Evolutionary conservation across 805 yeast genomes (phyloP), one percentile per base, ranked within the genome.

Genomic region (Naumovozyma dairenensis): DNA sequence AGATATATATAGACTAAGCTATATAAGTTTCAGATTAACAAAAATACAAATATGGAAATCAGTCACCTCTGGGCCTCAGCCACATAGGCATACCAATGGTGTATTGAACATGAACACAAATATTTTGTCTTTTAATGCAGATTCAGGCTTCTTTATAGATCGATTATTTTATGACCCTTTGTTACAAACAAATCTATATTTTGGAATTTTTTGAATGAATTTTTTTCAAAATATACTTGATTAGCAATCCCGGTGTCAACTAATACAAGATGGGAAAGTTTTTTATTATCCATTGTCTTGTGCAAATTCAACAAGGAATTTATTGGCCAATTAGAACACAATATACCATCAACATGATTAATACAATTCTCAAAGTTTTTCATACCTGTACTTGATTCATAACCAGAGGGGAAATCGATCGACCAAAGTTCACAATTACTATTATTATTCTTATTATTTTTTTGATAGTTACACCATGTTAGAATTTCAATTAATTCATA

Each of bases 391-490:
- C 92, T 83, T 6, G 86, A 78, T 49, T 83, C 94, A 26, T 80
- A 62, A 4, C 95, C 95, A 1, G 86, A 71, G 4, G 94, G 87
- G 18, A 82, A 71, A 49, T 85, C 94, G 18, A 86, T 51, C 0
- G 94, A 80, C 60, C 54, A 53, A 8, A 54, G 36, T n/a, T n/a
- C n/a, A n/a, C n/a, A n/a, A n/a, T n/a, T n/a, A 20, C 22, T 7
- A 31, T 49, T 45, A 20, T 32, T 37, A 25, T 44, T 36, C 4
- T 26, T 40, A 14, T 25, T 31, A 12, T n/a, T 13, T 12, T 32
- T 34, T n/a, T 34, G 40, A 7, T 37, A 37, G 26, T 82, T 81
- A 37, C 79, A 71, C 94, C 95, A 86, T 4, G 59, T 55, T 17
- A 83, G 70, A 14, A 83, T 55, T 21, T 63, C 58, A 19, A 53